A percentile compares a stretch with the other conserved stretches of the same genome.
These are phyloP conservation scores for Aspergillus calidoustus DNA, from an alignment of 2,329 filamentous ascomycete genomes.

Conservation along the genomic window DNA sequence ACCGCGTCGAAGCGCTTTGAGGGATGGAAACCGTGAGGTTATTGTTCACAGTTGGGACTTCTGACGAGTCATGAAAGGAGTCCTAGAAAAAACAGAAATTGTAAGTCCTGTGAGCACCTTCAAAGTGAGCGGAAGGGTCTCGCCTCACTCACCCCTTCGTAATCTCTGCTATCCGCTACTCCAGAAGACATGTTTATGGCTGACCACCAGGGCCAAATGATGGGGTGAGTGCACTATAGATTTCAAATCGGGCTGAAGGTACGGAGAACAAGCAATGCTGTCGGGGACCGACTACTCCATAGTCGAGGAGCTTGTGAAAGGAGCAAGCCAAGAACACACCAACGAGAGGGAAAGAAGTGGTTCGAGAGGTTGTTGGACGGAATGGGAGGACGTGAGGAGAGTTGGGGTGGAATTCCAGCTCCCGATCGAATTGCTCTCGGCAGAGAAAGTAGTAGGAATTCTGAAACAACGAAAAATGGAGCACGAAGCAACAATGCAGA, in stretches of 20 bases:
- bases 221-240: slow-evolving; percentile 6
- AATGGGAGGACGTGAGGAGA: slow-evolving; percentile 5
- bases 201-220: slow-evolving; percentile 23
- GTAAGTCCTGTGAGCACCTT: slow-evolving; percentile 13
- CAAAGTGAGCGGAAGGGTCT: slow-evolving; percentile 12
- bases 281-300: slow-evolving; percentile 24
- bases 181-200: slow-evolving; percentile 37
- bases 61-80: slow-evolving; percentile 79
- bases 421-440: slow-evolving; percentile 8
- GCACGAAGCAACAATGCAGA: slow-evolving; percentile 8
- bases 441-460: slow-evolving; percentile 16
- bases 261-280: slow-evolving; percentile 9
- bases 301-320: slow-evolving; percentile 15
- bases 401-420: slow-evolving; percentile 21
- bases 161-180: slow-evolving; percentile 44
- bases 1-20: slow-evolving; percentile 61
- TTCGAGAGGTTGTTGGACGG: slow-evolving; percentile 13
- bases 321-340: slow-evolving; percentile 9
- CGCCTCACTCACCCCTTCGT: slow-evolving; percentile 44
- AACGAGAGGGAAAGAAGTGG: slow-evolving; percentile 16
- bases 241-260: slow-evolving; percentile 14
- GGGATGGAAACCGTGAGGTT: slow-evolving; percentile 38
- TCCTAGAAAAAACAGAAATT: slow-evolving; percentile 57
- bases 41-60: slow-evolving; percentile 39
- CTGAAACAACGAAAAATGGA: slow-evolving; percentile 15